Conservation (phyloP, 2,329 filamentous ascomycete species). For the Trichoderma oligosporum region DNA sequence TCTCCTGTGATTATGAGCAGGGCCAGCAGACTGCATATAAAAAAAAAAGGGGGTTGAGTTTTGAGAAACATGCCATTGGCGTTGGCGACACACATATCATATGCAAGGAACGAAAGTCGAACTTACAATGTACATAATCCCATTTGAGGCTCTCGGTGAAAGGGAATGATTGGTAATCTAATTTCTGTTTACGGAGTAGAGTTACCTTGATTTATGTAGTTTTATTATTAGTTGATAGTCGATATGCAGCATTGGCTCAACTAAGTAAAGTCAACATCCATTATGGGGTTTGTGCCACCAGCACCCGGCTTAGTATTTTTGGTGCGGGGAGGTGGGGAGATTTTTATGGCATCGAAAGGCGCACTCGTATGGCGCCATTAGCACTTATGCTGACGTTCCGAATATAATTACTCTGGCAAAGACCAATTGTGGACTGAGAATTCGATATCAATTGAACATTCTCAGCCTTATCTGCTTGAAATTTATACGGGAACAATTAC, state of each 20-base stretch:
- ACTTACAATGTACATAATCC: conserved; percentile 9
- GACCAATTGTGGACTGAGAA: no score
- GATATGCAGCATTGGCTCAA: conserved; percentile 3
- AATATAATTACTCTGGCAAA: not conserved
- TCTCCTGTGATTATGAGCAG: not conserved
- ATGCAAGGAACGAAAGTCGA: conserved; percentile 5
- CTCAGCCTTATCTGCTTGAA: no score
- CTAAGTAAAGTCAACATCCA: no score
- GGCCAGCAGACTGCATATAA: not conserved
- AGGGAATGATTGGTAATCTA: not conserved
- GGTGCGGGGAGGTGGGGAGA: conserved; percentile 11
- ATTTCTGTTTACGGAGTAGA: not conserved
- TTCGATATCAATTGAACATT: no score
- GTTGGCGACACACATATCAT: not conserved
- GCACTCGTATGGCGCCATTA: conserved; percentile 4
- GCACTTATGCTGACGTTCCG: not conserved
- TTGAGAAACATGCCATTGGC: not conserved
- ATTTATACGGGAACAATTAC: not conserved
- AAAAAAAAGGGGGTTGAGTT: not conserved
- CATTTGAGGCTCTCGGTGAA: not conserved
- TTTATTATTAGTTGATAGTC: not conserved
- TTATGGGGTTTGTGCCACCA: no score
- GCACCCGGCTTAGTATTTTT: no score
- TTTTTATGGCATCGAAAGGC: not conserved
- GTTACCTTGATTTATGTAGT: not conserved